Conservation (phyloP, 1,284 basidiomycete genomes). For the Ustilago nuda region DNA sequence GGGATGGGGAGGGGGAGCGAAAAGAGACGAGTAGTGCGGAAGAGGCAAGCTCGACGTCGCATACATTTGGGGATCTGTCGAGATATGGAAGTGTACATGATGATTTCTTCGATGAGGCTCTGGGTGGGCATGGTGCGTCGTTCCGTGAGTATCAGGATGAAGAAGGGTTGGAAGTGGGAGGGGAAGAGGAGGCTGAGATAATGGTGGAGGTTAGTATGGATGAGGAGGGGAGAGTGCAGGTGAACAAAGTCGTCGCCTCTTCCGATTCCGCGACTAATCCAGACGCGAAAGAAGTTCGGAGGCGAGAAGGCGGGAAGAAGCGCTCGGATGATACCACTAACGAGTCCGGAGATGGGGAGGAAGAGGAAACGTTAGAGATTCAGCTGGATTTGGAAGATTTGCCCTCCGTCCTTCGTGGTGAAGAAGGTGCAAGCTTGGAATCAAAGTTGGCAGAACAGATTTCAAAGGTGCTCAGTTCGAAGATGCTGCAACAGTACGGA, state of each 20-base stretch:
- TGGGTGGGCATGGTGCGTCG: slow-evolving; percentile 30
- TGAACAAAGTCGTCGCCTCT: slow-evolving; percentile 15
- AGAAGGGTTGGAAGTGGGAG: slow-evolving; percentile 5
- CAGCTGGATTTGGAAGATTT: slow-evolving; percentile 44
- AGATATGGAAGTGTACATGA: slow-evolving; percentile 47
- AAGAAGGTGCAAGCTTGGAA: slow-evolving; percentile 13
- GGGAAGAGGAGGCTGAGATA: slow-evolving; percentile 16
- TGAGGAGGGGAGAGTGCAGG: slow-evolving; percentile 24
- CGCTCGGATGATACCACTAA: slow-evolving; percentile 19
- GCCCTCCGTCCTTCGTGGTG: slow-evolving; percentile 25
- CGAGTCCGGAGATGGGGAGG: not conserved
- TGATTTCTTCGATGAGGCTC: slow-evolving; percentile 48
- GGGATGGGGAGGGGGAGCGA: not conserved
- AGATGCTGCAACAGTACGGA: slow-evolving; percentile 13
- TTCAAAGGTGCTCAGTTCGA: slow-evolving; percentile 20
- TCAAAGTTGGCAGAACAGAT: slow-evolving; percentile 39
- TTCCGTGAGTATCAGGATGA: slow-evolving; percentile 19
- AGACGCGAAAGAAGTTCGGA: slow-evolving; percentile 5
- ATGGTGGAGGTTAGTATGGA: slow-evolving; percentile 28
- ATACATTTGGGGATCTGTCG: slow-evolving; percentile 47
- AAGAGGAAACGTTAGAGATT: slow-evolving; percentile 24
- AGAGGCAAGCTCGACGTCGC: slow-evolving; percentile 18
- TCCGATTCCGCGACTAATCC: not conserved
- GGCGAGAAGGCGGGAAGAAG: slow-evolving; percentile 24
- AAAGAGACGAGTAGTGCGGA: not conserved